These are phyloP conservation scores for Solanum aculeatissimum DNA, from an alignment of 305 asterid species.

Conservation along the genomic window DNA sequence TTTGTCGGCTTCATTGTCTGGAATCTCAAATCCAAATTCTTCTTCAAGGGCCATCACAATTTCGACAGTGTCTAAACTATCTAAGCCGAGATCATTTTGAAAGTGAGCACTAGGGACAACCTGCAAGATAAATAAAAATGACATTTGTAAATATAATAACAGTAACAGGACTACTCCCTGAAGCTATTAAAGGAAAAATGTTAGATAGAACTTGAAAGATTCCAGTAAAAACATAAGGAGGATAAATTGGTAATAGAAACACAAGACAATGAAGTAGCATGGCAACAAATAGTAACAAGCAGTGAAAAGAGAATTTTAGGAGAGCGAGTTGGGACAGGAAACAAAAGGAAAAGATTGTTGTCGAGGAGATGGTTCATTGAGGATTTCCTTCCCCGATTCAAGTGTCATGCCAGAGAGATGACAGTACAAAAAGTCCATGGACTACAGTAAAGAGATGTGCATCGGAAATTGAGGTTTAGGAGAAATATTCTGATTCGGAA, in stretches of 20 bases:
- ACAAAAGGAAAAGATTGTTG: not conserved
- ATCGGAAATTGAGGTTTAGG: not conserved
- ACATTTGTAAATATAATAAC: not conserved
- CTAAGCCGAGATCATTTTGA: conserved; percentile 35
- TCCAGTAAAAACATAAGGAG: too few relatives aligned
- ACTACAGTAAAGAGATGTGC: not conserved
- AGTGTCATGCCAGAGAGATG: not conserved
- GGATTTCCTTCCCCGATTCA: not conserved
- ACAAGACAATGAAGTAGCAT: not conserved
- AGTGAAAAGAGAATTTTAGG: not conserved
- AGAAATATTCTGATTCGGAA: not conserved
- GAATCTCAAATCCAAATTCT: conserved; percentile 31
- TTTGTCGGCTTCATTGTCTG: conserved; percentile 33
- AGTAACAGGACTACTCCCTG: not conserved
- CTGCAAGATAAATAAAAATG: conserved; percentile 7
- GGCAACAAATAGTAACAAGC: not conserved
- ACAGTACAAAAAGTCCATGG: not conserved
- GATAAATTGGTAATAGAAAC: not conserved
- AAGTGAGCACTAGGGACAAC: conserved; percentile 29
- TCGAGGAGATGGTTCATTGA: not conserved
- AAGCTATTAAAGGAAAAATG: not conserved
- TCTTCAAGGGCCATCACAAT: conserved; percentile 27
- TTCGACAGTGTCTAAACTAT: conserved; percentile 28
- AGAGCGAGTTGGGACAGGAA: not conserved
- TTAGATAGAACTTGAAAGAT: too few relatives aligned